phyloP scores from a whole-genome alignment of 208 protist genomes.

The Wallacemonas sp. region DNA sequence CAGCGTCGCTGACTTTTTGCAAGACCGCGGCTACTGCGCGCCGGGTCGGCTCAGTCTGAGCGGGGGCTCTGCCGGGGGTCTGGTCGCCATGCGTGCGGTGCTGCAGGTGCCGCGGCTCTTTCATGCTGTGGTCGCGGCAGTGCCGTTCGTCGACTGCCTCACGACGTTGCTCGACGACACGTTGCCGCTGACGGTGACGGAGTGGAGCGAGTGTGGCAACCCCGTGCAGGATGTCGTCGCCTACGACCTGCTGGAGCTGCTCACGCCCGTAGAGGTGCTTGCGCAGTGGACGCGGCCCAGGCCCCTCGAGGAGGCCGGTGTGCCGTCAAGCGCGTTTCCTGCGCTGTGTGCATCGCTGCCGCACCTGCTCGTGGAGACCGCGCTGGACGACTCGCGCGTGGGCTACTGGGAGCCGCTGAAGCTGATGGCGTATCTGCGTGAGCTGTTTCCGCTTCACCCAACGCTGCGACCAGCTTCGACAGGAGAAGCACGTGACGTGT shows the following conservation, averaged over 20 bases:
- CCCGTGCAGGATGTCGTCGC: conserved; percentile 54
- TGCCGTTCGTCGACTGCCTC: conserved; percentile 92
- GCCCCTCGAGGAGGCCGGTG: not conserved
- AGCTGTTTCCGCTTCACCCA: conserved; percentile 4
- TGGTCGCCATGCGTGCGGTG: conserved; percentile 75
- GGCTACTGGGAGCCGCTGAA: conserved; percentile 71
- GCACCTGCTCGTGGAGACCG: conserved; percentile 66
- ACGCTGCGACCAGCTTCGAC: not conserved
- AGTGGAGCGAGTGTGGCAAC: conserved; percentile 93
- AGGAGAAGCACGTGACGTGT: too few species aligned
- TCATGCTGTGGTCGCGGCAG: conserved; percentile 48
- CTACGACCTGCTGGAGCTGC: conserved; percentile 64
- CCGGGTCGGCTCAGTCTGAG: conserved; percentile 37
- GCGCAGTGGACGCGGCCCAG: not conserved
- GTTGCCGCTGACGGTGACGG: conserved; percentile 75
- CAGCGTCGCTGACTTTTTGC: conserved; percentile 57
- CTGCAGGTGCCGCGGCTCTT: conserved; percentile 64
- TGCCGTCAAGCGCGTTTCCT: not conserved
- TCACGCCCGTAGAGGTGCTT: conserved; percentile 77
- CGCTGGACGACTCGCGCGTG: conserved; percentile 65
- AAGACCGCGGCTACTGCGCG: conserved; percentile 44
- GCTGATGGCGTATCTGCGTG: conserved; percentile 45
- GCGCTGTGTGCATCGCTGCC: conserved; percentile 15
- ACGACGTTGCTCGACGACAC: conserved; percentile 73
- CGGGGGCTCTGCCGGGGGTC: conserved; percentile 84